Base-by-base conservation (phyloP, 306 rosid species). In the Ochetophila trinervis region DNA sequence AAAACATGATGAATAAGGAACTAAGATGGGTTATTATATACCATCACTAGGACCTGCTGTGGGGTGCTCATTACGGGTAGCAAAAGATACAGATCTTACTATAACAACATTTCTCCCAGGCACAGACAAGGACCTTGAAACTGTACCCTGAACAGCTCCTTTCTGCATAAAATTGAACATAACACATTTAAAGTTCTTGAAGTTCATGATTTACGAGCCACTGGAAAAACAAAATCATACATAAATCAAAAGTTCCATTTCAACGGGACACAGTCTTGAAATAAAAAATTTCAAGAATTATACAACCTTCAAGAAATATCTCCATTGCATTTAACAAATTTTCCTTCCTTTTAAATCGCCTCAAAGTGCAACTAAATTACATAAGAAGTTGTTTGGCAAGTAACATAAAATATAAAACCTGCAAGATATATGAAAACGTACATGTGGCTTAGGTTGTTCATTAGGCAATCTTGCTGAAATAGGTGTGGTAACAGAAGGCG, bases 41-140 rank as follows among this genome's bases (percentile, higher is more conserved):
- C 98, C 96, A 52, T 85, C 84, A 58, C 78, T 76, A 67, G 80
- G 21, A 77, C 86, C 89, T 67, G 79, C 61, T 58, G 65, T 75
- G 21, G 64, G 77, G 15, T 72, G 87, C 62, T 70, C 94, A 60
- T 18, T 70, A 17, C 73, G 89, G 60, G 73, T 57, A 53, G 83
- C 75, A 53, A 89, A 87, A 12, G 97, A 93, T 65, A 85, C 49
- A 20, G 98, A 93, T 78, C 98, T 88, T 62, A 89, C 89, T 67
- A 89, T 83, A 65, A 93, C 86, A 56, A 85, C 74, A 74, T 82
- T 89, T 75, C 82, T 74, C 65, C 81, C 90, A 47, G 98, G 96
- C 67, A 92, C 74, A 13, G 98, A 86, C 40, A 93, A 84, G 76
- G 97, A 93, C 81, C 98, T 87, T 60, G 96, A 89, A 76, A 93